Evolutionary conservation across 306 rosid genomes (phyloP), one percentile per base, ranked within the genome.

Genomic region (Mucuna pruriens): DNA sequence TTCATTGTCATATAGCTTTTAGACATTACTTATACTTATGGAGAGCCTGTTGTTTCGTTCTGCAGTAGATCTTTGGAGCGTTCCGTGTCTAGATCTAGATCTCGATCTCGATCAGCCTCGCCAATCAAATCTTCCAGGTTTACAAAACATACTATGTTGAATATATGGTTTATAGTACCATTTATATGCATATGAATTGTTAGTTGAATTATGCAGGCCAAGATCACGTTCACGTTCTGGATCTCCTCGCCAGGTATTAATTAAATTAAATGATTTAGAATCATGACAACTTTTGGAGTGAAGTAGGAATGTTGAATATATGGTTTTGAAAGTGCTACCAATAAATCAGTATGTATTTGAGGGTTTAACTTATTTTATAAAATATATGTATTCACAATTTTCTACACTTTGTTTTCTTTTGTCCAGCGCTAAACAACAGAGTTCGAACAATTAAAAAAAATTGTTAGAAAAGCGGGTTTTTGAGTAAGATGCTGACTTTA

Each of bases 101-200:
- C 98, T 38, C 85, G 85, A 17, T 95, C 97, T 46, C 89, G 97
- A 88, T 96, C 99, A 55, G 87, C 90, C 48, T 89, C 98, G 39
- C 99, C 98, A 16, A 82, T 90, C 85, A 96, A 93, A 84, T 33
- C 95, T 55, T 85, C 97, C 62, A 93, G 97, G 99, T 96, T 86
- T 39, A 19, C 19, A 63, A 70, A 63, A 16, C 10, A 9, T 67
- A n/a, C 12, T 31, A 23, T 13, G 15, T 36, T 64, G 17, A n/a
- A 5, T 58, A 31, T 2, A 23, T 13, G 9, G 33, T 57, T 75
- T 48, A 9, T 6, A 10, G 20, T 67, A 10, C 73, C 44, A 20
- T 67, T 2, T 4, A 19, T 22, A 34, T 75, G 78, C 52, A 23
- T 33, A 45, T 69, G 16, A 86, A 45, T 23, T 75, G 44, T 52